phyloP scores from a whole-genome alignment of 2,329 filamentous ascomycete species.

The Fusarium veterinarium region DNA sequence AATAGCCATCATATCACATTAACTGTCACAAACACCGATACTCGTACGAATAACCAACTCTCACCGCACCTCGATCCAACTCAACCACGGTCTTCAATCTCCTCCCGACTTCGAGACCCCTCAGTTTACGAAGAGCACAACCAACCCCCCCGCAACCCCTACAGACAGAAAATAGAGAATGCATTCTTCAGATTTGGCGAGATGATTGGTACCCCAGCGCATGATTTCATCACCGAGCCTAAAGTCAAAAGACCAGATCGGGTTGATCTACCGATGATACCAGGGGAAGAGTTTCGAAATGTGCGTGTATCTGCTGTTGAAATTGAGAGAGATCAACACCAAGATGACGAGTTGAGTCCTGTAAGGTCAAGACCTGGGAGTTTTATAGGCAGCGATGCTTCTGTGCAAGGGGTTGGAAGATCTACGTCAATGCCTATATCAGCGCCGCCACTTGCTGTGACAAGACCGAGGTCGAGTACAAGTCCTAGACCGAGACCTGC shows the following conservation, averaged over 20 bases:
- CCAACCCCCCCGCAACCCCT: constrained; percentile 28
- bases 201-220: constrained; percentile 59
- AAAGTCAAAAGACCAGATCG: background rate
- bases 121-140: constrained; percentile 11
- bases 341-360: background rate
- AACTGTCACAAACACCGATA: background rate
- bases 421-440: constrained; percentile 11
- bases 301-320: background rate
- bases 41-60: background rate
- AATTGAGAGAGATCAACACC: background rate
- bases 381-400: background rate
- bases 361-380: background rate
- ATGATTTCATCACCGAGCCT: constrained; percentile 48
- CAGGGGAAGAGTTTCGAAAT: constrained; percentile 1
- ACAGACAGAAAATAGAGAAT: constrained; percentile 57
- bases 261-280: constrained; percentile 19
- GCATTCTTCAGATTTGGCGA: constrained; percentile 56
- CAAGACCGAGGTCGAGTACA: background rate
- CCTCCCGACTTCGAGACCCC: background rate
- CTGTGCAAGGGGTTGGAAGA: background rate
- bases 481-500: background rate
- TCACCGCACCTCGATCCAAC: background rate
- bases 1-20: background rate
- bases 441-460: background rate
- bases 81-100: background rate